Evolutionary conservation across 1,284 basidiomycete genomes (phyloP), one percentile per base, ranked within the genome.

Genomic region (Ustilago curta): DNA sequence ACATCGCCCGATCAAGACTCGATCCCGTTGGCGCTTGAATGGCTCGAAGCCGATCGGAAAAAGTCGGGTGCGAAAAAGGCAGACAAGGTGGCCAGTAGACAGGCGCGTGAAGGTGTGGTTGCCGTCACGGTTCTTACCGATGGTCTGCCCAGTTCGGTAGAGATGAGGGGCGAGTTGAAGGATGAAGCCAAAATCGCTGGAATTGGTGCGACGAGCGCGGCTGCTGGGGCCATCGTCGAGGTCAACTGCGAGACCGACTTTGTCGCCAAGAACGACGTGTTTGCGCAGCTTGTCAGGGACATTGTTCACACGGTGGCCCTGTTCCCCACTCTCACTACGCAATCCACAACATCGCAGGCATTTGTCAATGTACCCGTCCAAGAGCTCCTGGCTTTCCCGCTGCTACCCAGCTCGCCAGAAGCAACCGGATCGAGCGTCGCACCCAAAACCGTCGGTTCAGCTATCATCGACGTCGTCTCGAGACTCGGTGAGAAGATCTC

Each of bases 201-300:
- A 0, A 64, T 76, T 21, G 73, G 73, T 18, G 62, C 71, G 4
- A 70, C 78, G 1, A 59, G 70, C 14, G 49, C 66, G 4, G 75
- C 82, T 44, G 89, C 92, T 27, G 94, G 92, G 7, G 90, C 91
- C 14, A 92, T 97, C 88, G 88, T 97, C 64, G 95, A 98, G 85
- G 88, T 97, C 69, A 95, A 94, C 81, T 97, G 95, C 88, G 95
- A 98, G 87, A 97, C 95, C 44, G 95, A 98, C 86, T 97, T 97
- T 85, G 95, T 97, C 14, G 93, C 91, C 18, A 88, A 93, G 74
- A 96, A 94, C 83, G 90, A 92, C 64, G 88, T 95, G 9, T 98
- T 98, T 82, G 88, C 89, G 8, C 88, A 88, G 64, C 89, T 96
- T 31, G 91, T 92, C 14, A 88, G 89, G 40, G 91, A 94, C 75